These are phyloP conservation scores for Trichoderma semiorbis DNA, from an alignment of 2,329 filamentous ascomycete genomes.

Conservation along the genomic window DNA sequence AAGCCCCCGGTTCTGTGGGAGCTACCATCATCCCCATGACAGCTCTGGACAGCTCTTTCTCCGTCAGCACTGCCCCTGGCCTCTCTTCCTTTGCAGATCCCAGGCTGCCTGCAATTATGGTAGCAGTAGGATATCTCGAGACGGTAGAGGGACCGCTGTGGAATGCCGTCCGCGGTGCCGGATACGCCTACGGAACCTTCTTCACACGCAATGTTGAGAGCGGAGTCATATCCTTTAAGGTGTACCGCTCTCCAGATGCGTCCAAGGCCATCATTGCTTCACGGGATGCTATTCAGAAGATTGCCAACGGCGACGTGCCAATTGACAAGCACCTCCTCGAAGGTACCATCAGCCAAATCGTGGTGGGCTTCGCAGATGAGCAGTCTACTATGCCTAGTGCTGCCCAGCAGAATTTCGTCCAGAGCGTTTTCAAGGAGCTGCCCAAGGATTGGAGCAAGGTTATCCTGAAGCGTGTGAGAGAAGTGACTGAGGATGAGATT, in stretches of 20 bases:
- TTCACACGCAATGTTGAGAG: constrained; percentile 76
- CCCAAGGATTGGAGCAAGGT: constrained; percentile 73
- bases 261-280: constrained; percentile 81
- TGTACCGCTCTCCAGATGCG: constrained; percentile 87
- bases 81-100: constrained; percentile 73
- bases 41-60: constrained; percentile 88
- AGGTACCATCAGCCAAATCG: constrained; percentile 85
- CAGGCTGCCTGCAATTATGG: constrained; percentile 75
- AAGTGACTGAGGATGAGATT: constrained; percentile 74
- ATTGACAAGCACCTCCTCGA: constrained; percentile 83
- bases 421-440: constrained; percentile 73
- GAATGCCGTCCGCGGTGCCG: constrained; percentile 88
- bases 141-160: constrained; percentile 92
- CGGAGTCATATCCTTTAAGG: constrained; percentile 76
- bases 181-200: constrained; percentile 83
- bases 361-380: constrained; percentile 81
- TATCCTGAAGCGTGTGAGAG: constrained; percentile 72
- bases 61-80: constrained; percentile 70
- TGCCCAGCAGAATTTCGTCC: constrained; percentile 78
- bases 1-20: constrained; percentile 67
- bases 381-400: constrained; percentile 81
- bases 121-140: constrained; percentile 87
- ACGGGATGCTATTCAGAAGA: constrained; percentile 68
- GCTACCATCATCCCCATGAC: constrained; percentile 85
- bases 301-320: constrained; percentile 65